phyloP scores from a whole-genome alignment of 345 rosid species.

The Nasturtium officinale region DNA sequence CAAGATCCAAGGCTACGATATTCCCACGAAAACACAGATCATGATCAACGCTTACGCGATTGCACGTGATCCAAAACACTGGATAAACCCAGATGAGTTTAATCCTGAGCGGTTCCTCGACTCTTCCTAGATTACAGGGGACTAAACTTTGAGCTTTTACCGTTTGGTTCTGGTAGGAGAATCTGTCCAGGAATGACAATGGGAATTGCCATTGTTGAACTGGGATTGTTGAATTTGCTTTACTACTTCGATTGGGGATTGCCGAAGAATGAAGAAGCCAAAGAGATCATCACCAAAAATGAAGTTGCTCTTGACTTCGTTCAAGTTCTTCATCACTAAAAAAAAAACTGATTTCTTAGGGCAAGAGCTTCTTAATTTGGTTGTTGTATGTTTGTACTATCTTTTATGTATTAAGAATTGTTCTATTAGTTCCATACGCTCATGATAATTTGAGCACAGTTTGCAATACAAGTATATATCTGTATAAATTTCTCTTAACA shows the following conservation, averaged over 20 bases:
- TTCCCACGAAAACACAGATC: constrained; percentile 52
- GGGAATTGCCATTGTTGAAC: constrained; percentile 36
- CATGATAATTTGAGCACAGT: not conserved
- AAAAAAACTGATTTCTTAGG: not conserved
- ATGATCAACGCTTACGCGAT: constrained; percentile 55
- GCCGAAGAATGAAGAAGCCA: not conserved
- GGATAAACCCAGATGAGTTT: constrained; percentile 56
- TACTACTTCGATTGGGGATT: constrained; percentile 38
- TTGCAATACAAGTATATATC: not conserved
- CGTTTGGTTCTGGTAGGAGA: constrained; percentile 65
- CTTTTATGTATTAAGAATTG: not conserved
- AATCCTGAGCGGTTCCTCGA: constrained; percentile 58
- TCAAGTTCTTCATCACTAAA: constrained; percentile 22
- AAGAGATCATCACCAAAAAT: not conserved
- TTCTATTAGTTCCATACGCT: not conserved
- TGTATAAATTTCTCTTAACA: too few species aligned
- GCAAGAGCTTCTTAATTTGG: not conserved
- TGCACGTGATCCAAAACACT: constrained; percentile 51
- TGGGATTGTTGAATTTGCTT: constrained; percentile 38
- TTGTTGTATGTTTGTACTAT: not conserved
- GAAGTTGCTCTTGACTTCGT: constrained; percentile 26
- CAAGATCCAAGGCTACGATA: constrained; percentile 47
- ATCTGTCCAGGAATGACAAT: constrained; percentile 52
- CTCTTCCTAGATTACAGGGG: constrained; percentile 54
- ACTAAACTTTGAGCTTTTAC: constrained; percentile 47